Evolutionary conservation across 1,284 basidiomycete species (phyloP).

Genomic region (Volvariella surrecta): DNA sequence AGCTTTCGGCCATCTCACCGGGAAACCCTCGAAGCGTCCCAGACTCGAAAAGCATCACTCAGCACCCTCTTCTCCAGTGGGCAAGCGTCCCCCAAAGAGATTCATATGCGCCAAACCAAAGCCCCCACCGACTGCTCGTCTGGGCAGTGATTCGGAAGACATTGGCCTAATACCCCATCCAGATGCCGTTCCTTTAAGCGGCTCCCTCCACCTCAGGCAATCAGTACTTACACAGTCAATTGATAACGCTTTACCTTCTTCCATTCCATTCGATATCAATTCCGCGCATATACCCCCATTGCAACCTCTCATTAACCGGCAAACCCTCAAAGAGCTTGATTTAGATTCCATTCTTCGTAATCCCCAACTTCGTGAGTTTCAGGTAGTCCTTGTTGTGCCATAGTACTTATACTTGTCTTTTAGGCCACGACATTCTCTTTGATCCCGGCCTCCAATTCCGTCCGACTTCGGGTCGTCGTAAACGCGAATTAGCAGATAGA

Average conservation of each 20-base stretch:
- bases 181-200: slow-evolving; percentile 37
- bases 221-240: slow-evolving; percentile 9
- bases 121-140: slow-evolving; percentile 23
- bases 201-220: slow-evolving; percentile 22
- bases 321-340: slow-evolving; percentile 81
- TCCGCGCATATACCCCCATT: slow-evolving; percentile 59
- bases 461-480: slow-evolving; percentile 61
- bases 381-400: slow-evolving; percentile 12
- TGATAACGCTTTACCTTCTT: slow-evolving; percentile 20
- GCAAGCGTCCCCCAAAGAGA: slow-evolving; percentile 13
- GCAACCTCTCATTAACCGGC: slow-evolving; percentile 74
- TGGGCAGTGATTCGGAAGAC: slow-evolving; percentile 41
- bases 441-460: slow-evolving; percentile 72
- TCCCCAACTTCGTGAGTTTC: slow-evolving; percentile 74
- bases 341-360: slow-evolving; percentile 81
- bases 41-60: slow-evolving; percentile 27
- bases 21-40: slow-evolving; percentile 29
- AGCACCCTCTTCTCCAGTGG: slow-evolving; percentile 15
- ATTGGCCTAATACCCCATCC: slow-evolving; percentile 38
- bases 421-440: slow-evolving; percentile 88
- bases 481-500: slow-evolving; percentile 67
- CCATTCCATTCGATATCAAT: slow-evolving; percentile 36
- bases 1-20: slow-evolving; percentile 12
- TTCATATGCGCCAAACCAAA: slow-evolving; percentile 10
- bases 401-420: slow-evolving; percentile 13